Conservation (phyloP, 2,329 filamentous ascomycete species). For the Penicillium hesseltinei region DNA sequence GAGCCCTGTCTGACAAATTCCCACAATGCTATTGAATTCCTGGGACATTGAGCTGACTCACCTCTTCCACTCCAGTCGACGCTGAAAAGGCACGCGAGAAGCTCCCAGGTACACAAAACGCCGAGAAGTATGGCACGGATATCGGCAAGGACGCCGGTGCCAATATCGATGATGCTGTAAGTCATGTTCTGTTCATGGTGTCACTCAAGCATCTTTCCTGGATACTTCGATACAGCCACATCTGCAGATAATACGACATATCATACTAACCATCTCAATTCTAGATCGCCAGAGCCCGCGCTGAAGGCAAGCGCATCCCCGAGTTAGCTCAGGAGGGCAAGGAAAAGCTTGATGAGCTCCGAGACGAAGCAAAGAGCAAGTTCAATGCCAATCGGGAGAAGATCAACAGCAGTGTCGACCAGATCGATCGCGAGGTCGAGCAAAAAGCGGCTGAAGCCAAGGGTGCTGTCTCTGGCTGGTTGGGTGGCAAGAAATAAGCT, state of each 20-base stretch:
- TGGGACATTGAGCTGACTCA: neutral
- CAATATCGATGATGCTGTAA: constrained; percentile 68
- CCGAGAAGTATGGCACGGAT: constrained; percentile 63
- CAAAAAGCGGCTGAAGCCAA: constrained; percentile 77
- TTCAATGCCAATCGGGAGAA: constrained; percentile 45
- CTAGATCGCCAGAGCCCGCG: constrained; percentile 63
- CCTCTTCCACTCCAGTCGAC: constrained; percentile 60
- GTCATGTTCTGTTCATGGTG: constrained; percentile 30
- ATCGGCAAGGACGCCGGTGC: constrained; percentile 61
- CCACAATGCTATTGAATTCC: neutral
- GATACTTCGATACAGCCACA: neutral
- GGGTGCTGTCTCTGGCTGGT: constrained; percentile 80
- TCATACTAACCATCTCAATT: neutral
- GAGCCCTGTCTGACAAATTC: constrained; percentile 30
- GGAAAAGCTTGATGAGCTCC: constrained; percentile 56
- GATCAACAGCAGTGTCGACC: constrained; percentile 61
- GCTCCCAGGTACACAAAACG: constrained; percentile 62
- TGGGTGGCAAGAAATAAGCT: constrained; percentile 56
- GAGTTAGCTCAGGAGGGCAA: constrained; percentile 60
- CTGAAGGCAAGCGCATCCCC: constrained; percentile 59
- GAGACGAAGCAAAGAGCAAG: constrained; percentile 61
- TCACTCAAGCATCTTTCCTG: neutral
- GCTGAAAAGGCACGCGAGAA: constrained; percentile 66
- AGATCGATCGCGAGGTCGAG: constrained; percentile 79
- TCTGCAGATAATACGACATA: constrained; percentile 3